A percentile compares a stretch with the other conserved stretches of the same genome.
These are phyloP conservation scores for Pleurotus sapidus DNA, from an alignment of 768 basidiomycete species.

Conservation along the genomic window DNA sequence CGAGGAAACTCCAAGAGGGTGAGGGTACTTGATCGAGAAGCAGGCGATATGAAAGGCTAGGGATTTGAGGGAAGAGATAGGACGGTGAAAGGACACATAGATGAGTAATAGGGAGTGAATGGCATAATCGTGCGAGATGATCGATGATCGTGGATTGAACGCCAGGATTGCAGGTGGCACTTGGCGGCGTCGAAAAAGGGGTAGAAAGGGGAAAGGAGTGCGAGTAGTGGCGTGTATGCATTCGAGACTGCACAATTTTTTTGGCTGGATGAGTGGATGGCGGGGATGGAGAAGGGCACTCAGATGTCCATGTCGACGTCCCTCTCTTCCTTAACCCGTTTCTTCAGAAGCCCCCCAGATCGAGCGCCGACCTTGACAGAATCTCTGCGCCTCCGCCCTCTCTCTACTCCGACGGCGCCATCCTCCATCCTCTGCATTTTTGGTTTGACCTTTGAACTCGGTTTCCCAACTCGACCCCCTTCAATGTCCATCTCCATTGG, in stretches of 20 bases:
- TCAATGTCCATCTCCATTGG: conserved; percentile 21
- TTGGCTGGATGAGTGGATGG: too few species aligned
- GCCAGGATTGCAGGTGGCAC: too few species aligned
- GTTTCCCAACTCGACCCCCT: conserved; percentile 10
- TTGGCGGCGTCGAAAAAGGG: too few species aligned
- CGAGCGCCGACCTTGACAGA: too few species aligned
- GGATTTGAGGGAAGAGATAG: too few species aligned
- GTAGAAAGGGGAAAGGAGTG: too few species aligned
- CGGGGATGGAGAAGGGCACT: background rate
- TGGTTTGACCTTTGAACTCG: conserved; percentile 3
- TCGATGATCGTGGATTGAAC: background rate
- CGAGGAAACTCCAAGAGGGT: too few species aligned
- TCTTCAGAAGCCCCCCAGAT: conserved; percentile 8
- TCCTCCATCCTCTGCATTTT: conserved; percentile 9
- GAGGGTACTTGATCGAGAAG: too few species aligned
- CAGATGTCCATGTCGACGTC: background rate
- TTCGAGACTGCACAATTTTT: too few species aligned
- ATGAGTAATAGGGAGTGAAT: background rate
- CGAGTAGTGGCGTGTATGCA: too few species aligned
- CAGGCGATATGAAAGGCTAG: too few species aligned
- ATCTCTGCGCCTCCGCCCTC: conserved; percentile 5
- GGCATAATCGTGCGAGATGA: background rate
- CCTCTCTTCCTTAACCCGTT: conserved; percentile 11
- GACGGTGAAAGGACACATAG: too few species aligned
- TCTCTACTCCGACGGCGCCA: conserved; percentile 4